Evolutionary conservation across 1,284 basidiomycete genomes (phyloP).

Genomic region (Phlebopus sp.): DNA sequence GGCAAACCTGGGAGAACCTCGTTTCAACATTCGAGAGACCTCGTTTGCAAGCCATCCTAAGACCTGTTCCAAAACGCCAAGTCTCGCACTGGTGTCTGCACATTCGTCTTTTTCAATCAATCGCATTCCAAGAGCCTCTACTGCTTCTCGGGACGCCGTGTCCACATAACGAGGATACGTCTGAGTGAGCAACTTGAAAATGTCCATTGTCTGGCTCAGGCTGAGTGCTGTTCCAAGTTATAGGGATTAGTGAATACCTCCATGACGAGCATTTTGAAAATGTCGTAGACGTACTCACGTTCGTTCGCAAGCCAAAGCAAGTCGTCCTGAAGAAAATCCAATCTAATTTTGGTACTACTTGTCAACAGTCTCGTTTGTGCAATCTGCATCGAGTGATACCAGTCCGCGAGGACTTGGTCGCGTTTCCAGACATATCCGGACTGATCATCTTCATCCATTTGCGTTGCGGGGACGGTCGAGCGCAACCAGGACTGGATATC

Average conservation of each 20-base stretch:
- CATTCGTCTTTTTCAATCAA: slow-evolving; percentile 60
- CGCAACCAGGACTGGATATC: slow-evolving; percentile 45
- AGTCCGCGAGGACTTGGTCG: slow-evolving; percentile 50
- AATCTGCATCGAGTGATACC: slow-evolving; percentile 53
- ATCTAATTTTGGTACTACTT: slow-evolving; percentile 51
- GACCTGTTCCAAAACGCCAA: slow-evolving; percentile 65
- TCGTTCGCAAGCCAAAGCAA: slow-evolving; percentile 56
- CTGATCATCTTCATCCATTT: slow-evolving; percentile 19
- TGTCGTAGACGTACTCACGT: slow-evolving; percentile 46
- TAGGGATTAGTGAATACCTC: slow-evolving; percentile 8
- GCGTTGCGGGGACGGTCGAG: slow-evolving; percentile 20
- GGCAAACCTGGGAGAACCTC: slow-evolving; percentile 47
- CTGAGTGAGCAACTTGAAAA: slow-evolving; percentile 69
- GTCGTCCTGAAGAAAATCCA: slow-evolving; percentile 62
- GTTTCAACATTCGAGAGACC: slow-evolving; percentile 51
- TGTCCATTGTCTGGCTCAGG: slow-evolving; percentile 62
- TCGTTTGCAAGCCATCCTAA: slow-evolving; percentile 72
- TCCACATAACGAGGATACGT: slow-evolving; percentile 81
- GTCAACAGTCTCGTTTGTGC: slow-evolving; percentile 49
- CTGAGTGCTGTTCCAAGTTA: slow-evolving; percentile 55
- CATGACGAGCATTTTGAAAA: no score
- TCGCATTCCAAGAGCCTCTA: slow-evolving; percentile 62
- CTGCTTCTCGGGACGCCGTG: slow-evolving; percentile 63
- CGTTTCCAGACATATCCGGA: slow-evolving; percentile 42
- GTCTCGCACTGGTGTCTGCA: slow-evolving; percentile 37